These are phyloP conservation scores for Arabis alpina DNA, from an alignment of 345 rosid genomes.

Conservation along the genomic window DNA sequence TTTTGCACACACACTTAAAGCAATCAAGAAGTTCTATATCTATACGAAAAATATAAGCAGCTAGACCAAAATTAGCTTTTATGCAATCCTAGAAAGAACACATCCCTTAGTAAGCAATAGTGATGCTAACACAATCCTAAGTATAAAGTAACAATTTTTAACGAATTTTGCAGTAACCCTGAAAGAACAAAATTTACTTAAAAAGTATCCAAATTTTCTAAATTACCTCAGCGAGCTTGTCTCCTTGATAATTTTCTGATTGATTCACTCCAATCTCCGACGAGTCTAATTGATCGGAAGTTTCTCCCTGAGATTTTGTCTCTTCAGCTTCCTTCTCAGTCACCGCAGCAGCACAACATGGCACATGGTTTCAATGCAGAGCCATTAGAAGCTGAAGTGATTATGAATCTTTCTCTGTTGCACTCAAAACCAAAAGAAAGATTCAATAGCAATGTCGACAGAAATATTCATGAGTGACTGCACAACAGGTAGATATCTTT, in stretches of 20 bases:
- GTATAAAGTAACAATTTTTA: not conserved
- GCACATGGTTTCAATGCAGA: conserved; percentile 42
- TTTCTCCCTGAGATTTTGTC: conserved; percentile 9
- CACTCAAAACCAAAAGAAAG: no score
- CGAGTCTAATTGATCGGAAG: not conserved
- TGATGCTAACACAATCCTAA: no score
- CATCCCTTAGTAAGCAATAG: no score
- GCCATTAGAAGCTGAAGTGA: conserved; percentile 78
- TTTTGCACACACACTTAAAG: no score
- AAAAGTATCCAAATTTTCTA: not conserved
- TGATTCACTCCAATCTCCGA: conserved; percentile 27
- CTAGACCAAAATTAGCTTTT: no score
- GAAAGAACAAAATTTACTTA: not conserved
- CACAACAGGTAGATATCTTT: no score
- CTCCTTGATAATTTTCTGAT: conserved; percentile 53
- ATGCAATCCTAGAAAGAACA: no score
- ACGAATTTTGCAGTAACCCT: not conserved
- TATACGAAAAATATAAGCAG: no score
- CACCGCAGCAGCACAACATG: conserved; percentile 30
- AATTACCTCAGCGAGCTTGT: conserved; percentile 77
- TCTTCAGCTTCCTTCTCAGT: conserved; percentile 44
- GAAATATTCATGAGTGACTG: no score
- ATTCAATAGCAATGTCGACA: no score
- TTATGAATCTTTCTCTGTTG: no score
- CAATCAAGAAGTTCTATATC: no score